phyloP scores from a whole-genome alignment of 352 stramenopile species.

The Phytophthora uliginosa region DNA sequence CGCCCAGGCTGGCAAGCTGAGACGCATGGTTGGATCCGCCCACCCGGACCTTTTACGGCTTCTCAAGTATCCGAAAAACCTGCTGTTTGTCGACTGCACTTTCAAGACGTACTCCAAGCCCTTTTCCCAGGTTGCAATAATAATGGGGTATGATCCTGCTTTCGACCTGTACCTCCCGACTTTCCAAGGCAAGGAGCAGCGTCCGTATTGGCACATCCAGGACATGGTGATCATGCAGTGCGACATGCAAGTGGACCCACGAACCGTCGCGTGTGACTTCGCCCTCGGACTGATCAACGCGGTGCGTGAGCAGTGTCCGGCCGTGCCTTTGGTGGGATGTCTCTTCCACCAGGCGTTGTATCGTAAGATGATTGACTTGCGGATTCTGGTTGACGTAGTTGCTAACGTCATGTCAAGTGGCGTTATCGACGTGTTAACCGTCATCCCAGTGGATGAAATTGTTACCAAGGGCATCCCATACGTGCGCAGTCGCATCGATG shows the following conservation, averaged over 20 bases:
- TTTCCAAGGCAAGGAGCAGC: conserved; percentile 2
- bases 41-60: conserved; percentile 4
- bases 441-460: conserved; percentile 5
- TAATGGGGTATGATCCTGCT: background rate
- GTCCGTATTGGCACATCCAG: background rate
- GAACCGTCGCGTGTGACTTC: conserved; percentile 19
- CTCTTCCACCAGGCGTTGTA: conserved; percentile 19
- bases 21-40: background rate
- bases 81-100: conserved; percentile 10
- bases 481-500: background rate
- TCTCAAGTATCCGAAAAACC: conserved; percentile 3
- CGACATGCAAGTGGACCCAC: conserved; percentile 2
- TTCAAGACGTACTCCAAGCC: conserved; percentile 10
- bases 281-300: conserved; percentile 18
- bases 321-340: conserved; percentile 14
- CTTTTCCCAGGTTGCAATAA: background rate
- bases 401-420: background rate
- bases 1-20: background rate
- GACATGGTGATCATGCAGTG: conserved; percentile 11
- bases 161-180: background rate
- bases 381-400: background rate
- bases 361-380: conserved; percentile 18
- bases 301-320: conserved; percentile 9
- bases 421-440: background rate
- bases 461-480: background rate